A percentile compares a stretch with the other conserved stretches of the same genome.
These are phyloP conservation scores for Chenopodium berlandieri DNA, from an alignment of 148 eudicot species.

Conservation along the genomic window DNA sequence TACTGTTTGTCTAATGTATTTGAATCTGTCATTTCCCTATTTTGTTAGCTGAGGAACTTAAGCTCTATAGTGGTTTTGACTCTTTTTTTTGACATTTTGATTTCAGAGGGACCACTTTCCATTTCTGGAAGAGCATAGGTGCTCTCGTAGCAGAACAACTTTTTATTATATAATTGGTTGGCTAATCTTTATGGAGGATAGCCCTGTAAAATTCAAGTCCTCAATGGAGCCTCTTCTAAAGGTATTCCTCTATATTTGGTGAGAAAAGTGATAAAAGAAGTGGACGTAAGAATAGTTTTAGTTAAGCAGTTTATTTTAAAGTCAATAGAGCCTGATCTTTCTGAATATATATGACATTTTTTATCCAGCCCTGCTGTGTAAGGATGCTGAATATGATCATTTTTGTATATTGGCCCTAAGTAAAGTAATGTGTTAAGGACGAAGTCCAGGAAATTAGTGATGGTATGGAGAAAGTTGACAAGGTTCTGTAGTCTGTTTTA, in stretches of 20 bases:
- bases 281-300: not conserved
- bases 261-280: not conserved
- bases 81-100: conserved; percentile 10
- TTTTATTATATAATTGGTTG: conserved; percentile 80
- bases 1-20: conserved; percentile 28
- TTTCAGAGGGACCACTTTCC: conserved; percentile 80
- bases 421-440: not conserved
- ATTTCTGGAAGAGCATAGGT: conserved; percentile 67
- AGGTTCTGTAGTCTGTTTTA: too few species aligned
- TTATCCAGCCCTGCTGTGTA: not conserved
- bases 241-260: conserved; percentile 32
- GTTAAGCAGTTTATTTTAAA: not conserved
- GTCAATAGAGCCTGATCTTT: not conserved
- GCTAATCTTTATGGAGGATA: conserved; percentile 86
- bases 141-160: conserved; percentile 89
- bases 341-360: not conserved
- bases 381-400: not conserved
- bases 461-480: not conserved
- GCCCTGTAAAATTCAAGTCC: conserved; percentile 65
- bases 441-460: not conserved
- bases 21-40: conserved; percentile 1
- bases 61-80: not conserved
- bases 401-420: not conserved
- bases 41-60: conserved; percentile 10
- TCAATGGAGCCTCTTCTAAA: conserved; percentile 83